Evolutionary conservation across 1,284 basidiomycete genomes (phyloP).

Genomic region (Meira nashicola): DNA sequence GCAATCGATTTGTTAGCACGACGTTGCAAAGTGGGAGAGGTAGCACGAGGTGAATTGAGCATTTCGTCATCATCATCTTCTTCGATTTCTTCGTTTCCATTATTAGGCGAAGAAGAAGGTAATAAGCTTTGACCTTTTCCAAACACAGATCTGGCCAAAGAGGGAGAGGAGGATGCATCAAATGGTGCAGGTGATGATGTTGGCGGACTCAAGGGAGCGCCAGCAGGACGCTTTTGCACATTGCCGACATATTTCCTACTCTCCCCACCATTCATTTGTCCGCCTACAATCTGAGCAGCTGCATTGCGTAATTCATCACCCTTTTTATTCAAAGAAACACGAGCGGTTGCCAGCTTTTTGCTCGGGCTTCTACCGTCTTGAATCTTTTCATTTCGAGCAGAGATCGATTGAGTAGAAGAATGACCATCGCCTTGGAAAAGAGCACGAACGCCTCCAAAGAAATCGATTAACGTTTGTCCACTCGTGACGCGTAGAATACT

Average conservation of each 20-base stretch:
- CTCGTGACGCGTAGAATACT: slow-evolving; percentile 34
- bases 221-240: background rate
- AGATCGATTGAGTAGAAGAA: too few species aligned
- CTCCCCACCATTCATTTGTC: too few species aligned
- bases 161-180: background rate
- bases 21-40: slow-evolving; percentile 5
- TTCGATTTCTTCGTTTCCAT: background rate
- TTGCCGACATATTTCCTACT: background rate
- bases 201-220: slow-evolving; percentile 5
- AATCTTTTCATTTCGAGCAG: background rate
- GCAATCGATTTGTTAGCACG: background rate
- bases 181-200: slow-evolving; percentile 9
- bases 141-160: background rate
- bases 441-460: background rate
- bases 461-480: slow-evolving; percentile 4
- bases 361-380: too few species aligned
- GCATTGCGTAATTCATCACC: too few species aligned
- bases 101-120: background rate
- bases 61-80: slow-evolving; percentile 3
- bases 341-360: too few species aligned
- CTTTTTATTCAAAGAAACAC: too few species aligned
- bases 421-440: slow-evolving; percentile 1
- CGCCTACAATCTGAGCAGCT: too few species aligned
- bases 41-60: background rate
- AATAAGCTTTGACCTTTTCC: background rate